These are phyloP conservation scores for Pleurotus eryngii DNA, from an alignment of 768 basidiomycete species.

Conservation along the genomic window DNA sequence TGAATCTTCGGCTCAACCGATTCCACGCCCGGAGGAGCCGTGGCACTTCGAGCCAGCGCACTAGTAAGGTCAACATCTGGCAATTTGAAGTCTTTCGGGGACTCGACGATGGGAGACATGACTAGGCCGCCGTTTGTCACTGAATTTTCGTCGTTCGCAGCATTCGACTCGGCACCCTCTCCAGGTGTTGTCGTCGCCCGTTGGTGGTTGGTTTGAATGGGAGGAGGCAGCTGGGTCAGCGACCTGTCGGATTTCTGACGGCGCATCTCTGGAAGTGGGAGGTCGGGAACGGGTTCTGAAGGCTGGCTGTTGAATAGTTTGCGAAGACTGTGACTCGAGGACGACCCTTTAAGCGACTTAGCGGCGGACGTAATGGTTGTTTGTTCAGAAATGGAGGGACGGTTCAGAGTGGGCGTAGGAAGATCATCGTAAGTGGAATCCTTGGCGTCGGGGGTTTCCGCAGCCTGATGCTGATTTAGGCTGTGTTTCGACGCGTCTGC, in stretches of 20 bases:
- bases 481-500: slow-evolving; percentile 19
- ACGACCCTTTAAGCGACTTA: slow-evolving; percentile 15
- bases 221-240: slow-evolving; percentile 11
- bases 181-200: slow-evolving; percentile 18
- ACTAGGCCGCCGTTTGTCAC: slow-evolving; percentile 14
- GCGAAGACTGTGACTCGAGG: slow-evolving; percentile 16
- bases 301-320: too few species aligned
- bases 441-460: slow-evolving; percentile 10
- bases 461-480: slow-evolving; percentile 11
- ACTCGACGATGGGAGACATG: slow-evolving; percentile 39
- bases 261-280: slow-evolving; percentile 11
- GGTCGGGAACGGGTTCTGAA: slow-evolving; percentile 8
- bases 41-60: slow-evolving; percentile 11
- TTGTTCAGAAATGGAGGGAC: not conserved
- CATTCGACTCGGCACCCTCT: not conserved
- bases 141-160: not conserved
- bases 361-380: slow-evolving; percentile 12
- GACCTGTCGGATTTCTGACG: slow-evolving; percentile 17
- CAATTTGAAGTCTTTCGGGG: slow-evolving; percentile 36
- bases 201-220: slow-evolving; percentile 8
- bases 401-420: slow-evolving; percentile 3
- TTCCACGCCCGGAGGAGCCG: slow-evolving; percentile 10
- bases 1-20: slow-evolving; percentile 18
- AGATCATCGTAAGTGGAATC: slow-evolving; percentile 13
- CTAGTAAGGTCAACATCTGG: slow-evolving; percentile 22